These are phyloP conservation scores for Phytopythium montanum DNA, from an alignment of 352 stramenopile species.

Conservation along the genomic window DNA sequence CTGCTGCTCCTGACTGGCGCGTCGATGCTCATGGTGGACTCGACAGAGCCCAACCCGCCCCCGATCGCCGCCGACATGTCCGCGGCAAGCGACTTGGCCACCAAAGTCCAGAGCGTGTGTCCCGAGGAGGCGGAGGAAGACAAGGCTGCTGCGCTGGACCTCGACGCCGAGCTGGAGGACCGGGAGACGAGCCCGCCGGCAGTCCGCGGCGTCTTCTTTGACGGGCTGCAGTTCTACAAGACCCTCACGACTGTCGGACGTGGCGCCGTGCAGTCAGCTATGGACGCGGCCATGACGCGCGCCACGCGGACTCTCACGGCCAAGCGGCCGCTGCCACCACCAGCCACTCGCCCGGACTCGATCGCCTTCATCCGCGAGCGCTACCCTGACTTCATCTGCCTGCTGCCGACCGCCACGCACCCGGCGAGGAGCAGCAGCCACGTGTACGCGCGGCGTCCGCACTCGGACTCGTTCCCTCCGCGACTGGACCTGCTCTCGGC, in stretches of 20 bases:
- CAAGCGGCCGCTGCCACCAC: constrained; percentile 10
- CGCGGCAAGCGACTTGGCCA: constrained; percentile 10
- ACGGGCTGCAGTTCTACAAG: constrained; percentile 68
- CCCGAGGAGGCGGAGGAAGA: constrained; percentile 1
- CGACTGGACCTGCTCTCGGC: constrained; percentile 27
- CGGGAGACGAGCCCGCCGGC: neutral
- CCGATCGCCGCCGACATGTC: constrained; percentile 14
- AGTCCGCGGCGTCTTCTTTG: constrained; percentile 32
- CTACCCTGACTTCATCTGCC: constrained; percentile 68
- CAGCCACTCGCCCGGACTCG: constrained; percentile 29
- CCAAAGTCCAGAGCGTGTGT: neutral
- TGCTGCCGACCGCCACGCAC: constrained; percentile 16
- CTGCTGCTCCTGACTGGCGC: constrained; percentile 24
- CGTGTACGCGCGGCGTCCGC: neutral
- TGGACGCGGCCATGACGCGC: constrained; percentile 39
- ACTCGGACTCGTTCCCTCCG: neutral
- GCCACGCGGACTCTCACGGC: constrained; percentile 13
- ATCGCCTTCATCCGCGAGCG: constrained; percentile 51
- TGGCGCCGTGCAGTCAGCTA: constrained; percentile 24
- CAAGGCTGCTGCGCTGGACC: constrained; percentile 20
- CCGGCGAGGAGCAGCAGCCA: constrained; percentile 10
- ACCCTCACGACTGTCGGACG: constrained; percentile 40
- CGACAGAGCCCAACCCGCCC: constrained; percentile 20
- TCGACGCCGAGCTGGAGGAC: neutral
- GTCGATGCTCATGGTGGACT: constrained; percentile 29